Evolutionary conservation across 441 rosid species (phyloP), one percentile per base, ranked within the genome.

Genomic region (Arabidopsis hybrid): DNA sequence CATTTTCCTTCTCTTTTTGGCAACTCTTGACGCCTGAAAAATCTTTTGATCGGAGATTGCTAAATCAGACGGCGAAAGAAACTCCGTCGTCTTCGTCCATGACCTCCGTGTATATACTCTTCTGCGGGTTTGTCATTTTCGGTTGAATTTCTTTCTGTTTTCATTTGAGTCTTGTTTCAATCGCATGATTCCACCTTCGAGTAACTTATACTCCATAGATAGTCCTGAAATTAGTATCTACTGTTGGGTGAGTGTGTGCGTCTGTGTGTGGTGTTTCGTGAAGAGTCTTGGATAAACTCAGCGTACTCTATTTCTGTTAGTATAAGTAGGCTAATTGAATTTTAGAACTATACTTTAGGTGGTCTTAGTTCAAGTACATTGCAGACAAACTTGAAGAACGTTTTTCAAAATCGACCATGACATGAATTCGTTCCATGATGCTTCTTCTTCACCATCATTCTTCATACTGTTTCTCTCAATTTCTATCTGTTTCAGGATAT

Each of bases 341-440:
- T 62, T 32, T 31, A 31, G 32, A 31, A 31, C 32, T 4, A 31
- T 31, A 31, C 32, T 31, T 31, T 31, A 31, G 32, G 32, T 31
- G 32, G 32, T 31, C 32, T 21, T 21, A 21, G 26, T 21, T 21
- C 26, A 21, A 31, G 12, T 63, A 10, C 35, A 52, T 32, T 38
- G 66, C 32, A 14, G 60, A 42, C 6, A 29, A n/a, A 39, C 16
- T 14, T 14, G 14, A 31, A 51, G 16, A 60, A 43, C 12, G 9
- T 16, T 16, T 38, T 12, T 42, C 55, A 14, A 40, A 46, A 14
- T 62, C 11, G 6, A 35, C n/a, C 51, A 71, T 79, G 82, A 60
- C 88, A 89, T 94, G 97, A 80, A 72, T 68, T 83, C 87, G 4
- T 31, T 31, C 32, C 26, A 21, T 21, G 26, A 21, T 29, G 2